Conservation (phyloP, 2,329 filamentous ascomycete species). For the Trichoderma sp. region DNA sequence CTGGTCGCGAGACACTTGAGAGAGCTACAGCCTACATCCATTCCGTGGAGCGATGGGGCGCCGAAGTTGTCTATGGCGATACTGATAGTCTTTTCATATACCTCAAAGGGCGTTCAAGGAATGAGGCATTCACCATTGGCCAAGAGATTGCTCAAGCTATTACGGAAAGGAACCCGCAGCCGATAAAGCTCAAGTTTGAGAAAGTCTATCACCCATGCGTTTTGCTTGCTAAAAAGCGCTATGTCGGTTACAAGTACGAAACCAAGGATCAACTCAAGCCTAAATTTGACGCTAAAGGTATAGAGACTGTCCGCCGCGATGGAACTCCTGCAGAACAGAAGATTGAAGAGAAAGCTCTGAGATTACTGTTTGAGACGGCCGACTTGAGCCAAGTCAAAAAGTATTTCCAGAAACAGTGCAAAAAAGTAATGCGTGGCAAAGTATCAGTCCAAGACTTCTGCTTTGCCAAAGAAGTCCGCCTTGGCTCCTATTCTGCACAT, state of each 20-base stretch:
- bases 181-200: conserved; percentile 96
- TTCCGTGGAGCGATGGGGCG: conserved; percentile 82
- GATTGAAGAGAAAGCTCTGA: conserved; percentile 90
- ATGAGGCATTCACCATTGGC: conserved; percentile 89
- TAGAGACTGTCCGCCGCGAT: conserved; percentile 94
- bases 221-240: conserved; percentile 93
- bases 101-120: conserved; percentile 81
- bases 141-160: conserved; percentile 88
- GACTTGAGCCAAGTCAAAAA: conserved; percentile 86
- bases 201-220: conserved; percentile 98
- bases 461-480: conserved; percentile 88
- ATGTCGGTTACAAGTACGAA: conserved; percentile 98
- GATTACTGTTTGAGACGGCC: conserved; percentile 84
- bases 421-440: conserved; percentile 86
- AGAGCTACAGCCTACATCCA: conserved; percentile 93
- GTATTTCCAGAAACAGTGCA: conserved; percentile 89
- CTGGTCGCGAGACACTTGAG: conserved; percentile 90
- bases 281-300: conserved; percentile 96
- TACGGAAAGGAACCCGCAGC: conserved; percentile 86
- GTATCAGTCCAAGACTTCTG: conserved; percentile 95
- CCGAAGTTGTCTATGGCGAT: conserved; percentile 97
- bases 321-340: conserved; percentile 95
- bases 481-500: conserved; percentile 80
- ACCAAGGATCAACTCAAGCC: conserved; percentile 72
- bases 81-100: conserved; percentile 94